A percentile compares a stretch with the other conserved stretches of the same genome.
Conservation (phyloP, 1,284 basidiomycete species). For the Microbotryum violaceum region DNA sequence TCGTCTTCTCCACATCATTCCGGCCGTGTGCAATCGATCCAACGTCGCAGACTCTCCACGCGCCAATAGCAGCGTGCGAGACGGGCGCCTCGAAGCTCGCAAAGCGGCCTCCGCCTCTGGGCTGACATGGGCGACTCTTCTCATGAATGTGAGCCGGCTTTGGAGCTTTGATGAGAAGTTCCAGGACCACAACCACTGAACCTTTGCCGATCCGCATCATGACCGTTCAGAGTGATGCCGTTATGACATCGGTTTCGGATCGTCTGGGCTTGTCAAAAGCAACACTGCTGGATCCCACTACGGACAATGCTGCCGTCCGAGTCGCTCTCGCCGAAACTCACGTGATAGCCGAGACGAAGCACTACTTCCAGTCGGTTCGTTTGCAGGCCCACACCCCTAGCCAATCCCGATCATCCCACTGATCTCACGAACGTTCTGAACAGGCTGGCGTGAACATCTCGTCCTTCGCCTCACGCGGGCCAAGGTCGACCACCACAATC, state of each 20-base stretch:
- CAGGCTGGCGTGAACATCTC: slow-evolving; percentile 48
- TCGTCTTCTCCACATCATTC: slow-evolving; percentile 79
- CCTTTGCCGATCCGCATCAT: slow-evolving; percentile 8
- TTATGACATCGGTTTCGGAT: slow-evolving; percentile 71
- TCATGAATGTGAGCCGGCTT: slow-evolving; percentile 79
- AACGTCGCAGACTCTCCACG: slow-evolving; percentile 30
- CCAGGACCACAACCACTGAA: slow-evolving; percentile 4
- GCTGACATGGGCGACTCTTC: slow-evolving; percentile 93
- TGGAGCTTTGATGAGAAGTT: neutral
- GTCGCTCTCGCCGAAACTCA: slow-evolving; percentile 93
- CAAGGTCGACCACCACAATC: slow-evolving; percentile 68
- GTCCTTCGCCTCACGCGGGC: slow-evolving; percentile 46
- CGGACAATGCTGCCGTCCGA: slow-evolving; percentile 59
- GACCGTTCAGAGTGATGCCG: slow-evolving; percentile 66
- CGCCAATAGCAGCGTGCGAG: slow-evolving; percentile 46
- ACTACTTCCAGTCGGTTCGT: slow-evolving; percentile 67
- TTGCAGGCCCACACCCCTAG: slow-evolving; percentile 4
- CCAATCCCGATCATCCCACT: neutral
- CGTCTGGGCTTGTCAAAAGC: slow-evolving; percentile 71
- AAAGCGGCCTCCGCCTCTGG: slow-evolving; percentile 62
- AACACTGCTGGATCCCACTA: slow-evolving; percentile 41
- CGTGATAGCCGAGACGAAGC: slow-evolving; percentile 88
- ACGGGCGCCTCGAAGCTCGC: slow-evolving; percentile 52
- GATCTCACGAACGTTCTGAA: neutral
- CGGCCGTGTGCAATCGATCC: slow-evolving; percentile 54